phyloP scores from a whole-genome alignment of 257 asterid species.

The Lantana camara region DNA sequence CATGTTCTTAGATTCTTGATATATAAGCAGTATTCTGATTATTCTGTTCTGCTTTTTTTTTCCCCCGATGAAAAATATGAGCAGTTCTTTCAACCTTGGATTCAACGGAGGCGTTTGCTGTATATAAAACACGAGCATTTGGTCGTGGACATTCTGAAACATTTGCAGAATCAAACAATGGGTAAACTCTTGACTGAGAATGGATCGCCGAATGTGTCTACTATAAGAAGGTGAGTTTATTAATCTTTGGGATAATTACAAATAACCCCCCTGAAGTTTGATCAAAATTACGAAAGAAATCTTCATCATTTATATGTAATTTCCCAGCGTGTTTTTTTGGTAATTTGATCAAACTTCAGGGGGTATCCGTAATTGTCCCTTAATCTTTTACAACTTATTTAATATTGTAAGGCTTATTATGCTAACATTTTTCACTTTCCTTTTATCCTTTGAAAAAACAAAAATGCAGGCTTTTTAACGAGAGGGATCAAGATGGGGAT shows the following conservation, averaged over 20 bases:
- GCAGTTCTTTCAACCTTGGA: slow-evolving; percentile 69
- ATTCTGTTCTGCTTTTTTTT: background rate
- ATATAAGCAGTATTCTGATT: background rate
- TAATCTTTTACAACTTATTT: too few species aligned
- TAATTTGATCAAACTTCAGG: too few species aligned
- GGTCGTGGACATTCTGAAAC: slow-evolving; percentile 53
- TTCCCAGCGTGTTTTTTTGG: background rate
- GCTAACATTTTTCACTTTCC: background rate
- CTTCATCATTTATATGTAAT: too few species aligned
- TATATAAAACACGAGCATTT: slow-evolving; percentile 65
- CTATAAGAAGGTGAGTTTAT: slow-evolving; percentile 59
- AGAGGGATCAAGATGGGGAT: slow-evolving; percentile 50
- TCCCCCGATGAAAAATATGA: background rate
- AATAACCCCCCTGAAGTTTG: too few species aligned
- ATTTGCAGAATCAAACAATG: slow-evolving; percentile 45
- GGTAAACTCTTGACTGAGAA: slow-evolving; percentile 44
- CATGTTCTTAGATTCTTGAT: background rate
- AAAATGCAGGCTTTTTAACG: slow-evolving; percentile 41
- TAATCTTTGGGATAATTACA: too few species aligned
- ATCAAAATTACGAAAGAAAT: too few species aligned
- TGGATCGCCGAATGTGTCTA: slow-evolving; percentile 55
- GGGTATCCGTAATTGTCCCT: too few species aligned
- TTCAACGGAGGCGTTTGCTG: slow-evolving; percentile 50
- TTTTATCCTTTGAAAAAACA: too few species aligned
- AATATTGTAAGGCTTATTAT: background rate